phyloP scores from a whole-genome alignment of 2,329 filamentous ascomycete genomes.

The Colletotrichum sp. region DNA sequence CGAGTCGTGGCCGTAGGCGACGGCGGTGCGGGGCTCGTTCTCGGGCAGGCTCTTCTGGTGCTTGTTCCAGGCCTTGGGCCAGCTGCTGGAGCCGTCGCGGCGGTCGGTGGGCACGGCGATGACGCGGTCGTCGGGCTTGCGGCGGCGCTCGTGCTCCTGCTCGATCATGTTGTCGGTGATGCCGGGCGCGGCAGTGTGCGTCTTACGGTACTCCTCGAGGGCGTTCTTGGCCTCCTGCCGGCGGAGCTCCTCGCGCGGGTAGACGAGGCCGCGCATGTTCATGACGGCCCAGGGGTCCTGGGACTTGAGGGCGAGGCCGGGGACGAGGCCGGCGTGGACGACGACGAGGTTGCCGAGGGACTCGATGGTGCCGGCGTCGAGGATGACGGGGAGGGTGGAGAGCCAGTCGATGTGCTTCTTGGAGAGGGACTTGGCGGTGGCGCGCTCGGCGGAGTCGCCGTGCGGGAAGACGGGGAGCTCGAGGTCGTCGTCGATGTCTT shows the following conservation, averaged over 20 bases:
- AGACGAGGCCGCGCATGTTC: constrained; percentile 86
- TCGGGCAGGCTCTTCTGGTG: constrained; percentile 42
- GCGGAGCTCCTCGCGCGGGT: constrained; percentile 47
- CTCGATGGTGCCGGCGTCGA: constrained; percentile 70
- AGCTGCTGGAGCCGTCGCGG: constrained; percentile 60
- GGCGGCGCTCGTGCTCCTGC: constrained; percentile 18
- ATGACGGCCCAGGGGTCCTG: constrained; percentile 84
- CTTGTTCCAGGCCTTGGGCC: constrained; percentile 69
- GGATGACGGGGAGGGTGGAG: constrained; percentile 75
- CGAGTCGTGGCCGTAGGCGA: constrained; percentile 89
- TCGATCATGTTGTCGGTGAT: constrained; percentile 19
- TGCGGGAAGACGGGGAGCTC: constrained; percentile 30
- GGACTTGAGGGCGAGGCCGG: constrained; percentile 70
- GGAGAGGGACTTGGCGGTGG: constrained; percentile 58
- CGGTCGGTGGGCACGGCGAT: constrained; percentile 42
- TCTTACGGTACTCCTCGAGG: constrained; percentile 12
- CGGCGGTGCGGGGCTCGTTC: constrained; percentile 57
- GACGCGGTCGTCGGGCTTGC: constrained; percentile 30
- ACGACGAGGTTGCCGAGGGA: constrained; percentile 61
- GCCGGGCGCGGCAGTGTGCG: constrained; percentile 16
- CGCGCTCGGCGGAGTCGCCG: constrained; percentile 49
- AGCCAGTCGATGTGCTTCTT: constrained; percentile 73
- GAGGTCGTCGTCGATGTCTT: constrained; percentile 24
- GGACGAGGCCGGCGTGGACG: constrained; percentile 86
- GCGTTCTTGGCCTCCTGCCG: constrained; percentile 34